phyloP scores from a whole-genome alignment of 192 early-diverging fungal species.

The Backusella psychrophila region DNA sequence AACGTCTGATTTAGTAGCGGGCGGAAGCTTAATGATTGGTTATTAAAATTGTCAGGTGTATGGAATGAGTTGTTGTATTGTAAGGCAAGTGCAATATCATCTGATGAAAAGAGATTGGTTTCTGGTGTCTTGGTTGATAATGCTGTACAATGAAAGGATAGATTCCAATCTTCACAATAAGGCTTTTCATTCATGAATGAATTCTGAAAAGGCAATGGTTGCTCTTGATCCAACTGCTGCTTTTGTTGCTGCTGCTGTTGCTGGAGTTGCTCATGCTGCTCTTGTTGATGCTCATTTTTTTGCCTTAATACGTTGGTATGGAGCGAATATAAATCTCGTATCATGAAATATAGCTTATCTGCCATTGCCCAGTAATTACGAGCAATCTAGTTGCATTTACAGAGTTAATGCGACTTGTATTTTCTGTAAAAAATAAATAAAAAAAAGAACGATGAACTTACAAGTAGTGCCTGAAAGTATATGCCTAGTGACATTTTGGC shows the following conservation, averaged over 20 bases:
- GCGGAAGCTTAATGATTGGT: background rate
- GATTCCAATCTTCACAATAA: background rate
- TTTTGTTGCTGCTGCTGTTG: slow-evolving; percentile 11
- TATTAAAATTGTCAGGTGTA: background rate
- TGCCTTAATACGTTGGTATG: slow-evolving; percentile 21
- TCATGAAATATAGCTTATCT: slow-evolving; percentile 53
- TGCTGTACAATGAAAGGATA: background rate
- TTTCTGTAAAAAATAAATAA: background rate
- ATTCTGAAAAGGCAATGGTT: background rate
- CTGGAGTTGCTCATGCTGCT: background rate
- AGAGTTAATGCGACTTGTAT: background rate
- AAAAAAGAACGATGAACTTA: background rate
- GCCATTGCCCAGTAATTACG: slow-evolving; percentile 52
- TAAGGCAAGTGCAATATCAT: slow-evolving; percentile 2
- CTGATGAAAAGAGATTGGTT: background rate
- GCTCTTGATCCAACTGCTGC: background rate
- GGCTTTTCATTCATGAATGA: background rate
- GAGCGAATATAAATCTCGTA: slow-evolving; percentile 50
- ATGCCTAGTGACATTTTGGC: slow-evolving; percentile 40
- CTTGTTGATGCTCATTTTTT: background rate
- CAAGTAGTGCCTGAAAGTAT: slow-evolving; percentile 39
- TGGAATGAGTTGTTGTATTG: background rate
- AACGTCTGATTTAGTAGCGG: background rate
- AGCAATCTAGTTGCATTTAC: slow-evolving; percentile 24
- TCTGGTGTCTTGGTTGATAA: slow-evolving; percentile 1